Percentiles rank a stretch among this genome's conserved stretches.
phyloP scores from a whole-genome alignment of 176 grass and related monocot genomes.

The Aechmea fasciata region DNA sequence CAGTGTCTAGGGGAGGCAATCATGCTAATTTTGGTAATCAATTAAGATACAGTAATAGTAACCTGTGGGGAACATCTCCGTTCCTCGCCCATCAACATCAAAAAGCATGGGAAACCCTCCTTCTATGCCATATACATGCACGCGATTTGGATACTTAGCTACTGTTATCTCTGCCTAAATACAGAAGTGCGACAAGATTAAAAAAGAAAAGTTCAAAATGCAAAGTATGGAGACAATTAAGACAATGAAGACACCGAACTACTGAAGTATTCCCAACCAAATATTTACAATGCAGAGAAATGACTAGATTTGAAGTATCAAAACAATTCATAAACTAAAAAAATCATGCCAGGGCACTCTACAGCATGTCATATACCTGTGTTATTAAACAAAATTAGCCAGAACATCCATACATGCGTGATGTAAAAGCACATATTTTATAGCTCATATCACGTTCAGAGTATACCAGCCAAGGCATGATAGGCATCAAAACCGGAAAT shows the following conservation, averaged over 20 bases:
- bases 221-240: neutral
- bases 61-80: slow-evolving; percentile 88
- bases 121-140: slow-evolving; percentile 83
- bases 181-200: neutral
- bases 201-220: neutral
- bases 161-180: slow-evolving; percentile 67
- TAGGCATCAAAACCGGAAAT: no score
- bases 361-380: no score
- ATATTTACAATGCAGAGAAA: neutral
- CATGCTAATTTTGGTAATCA: slow-evolving; percentile 2
- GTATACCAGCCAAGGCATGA: no score
- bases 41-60: slow-evolving; percentile 6
- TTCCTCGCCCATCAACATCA: slow-evolving; percentile 75
- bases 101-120: slow-evolving; percentile 78
- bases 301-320: neutral
- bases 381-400: no score
- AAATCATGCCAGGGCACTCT: neutral
- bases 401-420: no score
- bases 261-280: neutral
- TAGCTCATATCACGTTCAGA: no score
- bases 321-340: neutral
- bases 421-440: no score
- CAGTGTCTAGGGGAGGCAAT: neutral
- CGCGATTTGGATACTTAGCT: slow-evolving; percentile 68
- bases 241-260: neutral